Evolutionary conservation across 805 yeast genomes (phyloP), one percentile per base, ranked within the genome.

Genomic region (Wickerhamomyces pijperi): DNA sequence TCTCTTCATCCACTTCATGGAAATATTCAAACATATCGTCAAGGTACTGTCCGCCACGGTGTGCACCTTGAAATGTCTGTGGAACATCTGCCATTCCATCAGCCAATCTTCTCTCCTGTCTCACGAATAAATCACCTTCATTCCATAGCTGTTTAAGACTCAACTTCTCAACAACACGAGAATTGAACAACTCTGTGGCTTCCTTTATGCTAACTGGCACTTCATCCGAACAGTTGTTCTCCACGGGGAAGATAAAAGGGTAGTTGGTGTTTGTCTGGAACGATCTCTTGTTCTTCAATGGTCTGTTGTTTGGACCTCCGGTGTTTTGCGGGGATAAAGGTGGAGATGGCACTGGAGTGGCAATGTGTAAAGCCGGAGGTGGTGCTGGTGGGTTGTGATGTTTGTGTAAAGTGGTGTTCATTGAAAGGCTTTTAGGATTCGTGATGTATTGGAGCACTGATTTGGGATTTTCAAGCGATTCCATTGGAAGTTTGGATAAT

Each of bases 341-440:
- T 1, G 95, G 95, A 0, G 94, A 83, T 3, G 95, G 92, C 1
- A 82, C 82, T 0, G 95, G 95, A 0, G 95, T 85, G 0, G 95
- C 88, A 11, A 86, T 70, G 54, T 82, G 88, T 5, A 79, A 63
- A 0, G 72, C 60, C 32, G 75, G 78, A 0, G 70, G 61, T 1
- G 79, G 80, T 18, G 73, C 55, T 29, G 66, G 63, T 12, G 66
- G 59, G 36, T 66, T 63, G 4, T 65, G 48, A 5, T 67, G 37
- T 28, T 58, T 40, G 68, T 72, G 4, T 65, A 45, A 48, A 65
- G 56, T 1, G n/a, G 29, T 9, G 4, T 9, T 7, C 23, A 21
- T 21, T 21, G 23, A 25, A 4, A 31, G 14, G 15, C 83, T 72
- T 39, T 76, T 63, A 3, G 82, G 80, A 25, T 68, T 68, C 37